Base-by-base conservation (phyloP, 768 basidiomycete genomes). In the Mycena rosella region DNA sequence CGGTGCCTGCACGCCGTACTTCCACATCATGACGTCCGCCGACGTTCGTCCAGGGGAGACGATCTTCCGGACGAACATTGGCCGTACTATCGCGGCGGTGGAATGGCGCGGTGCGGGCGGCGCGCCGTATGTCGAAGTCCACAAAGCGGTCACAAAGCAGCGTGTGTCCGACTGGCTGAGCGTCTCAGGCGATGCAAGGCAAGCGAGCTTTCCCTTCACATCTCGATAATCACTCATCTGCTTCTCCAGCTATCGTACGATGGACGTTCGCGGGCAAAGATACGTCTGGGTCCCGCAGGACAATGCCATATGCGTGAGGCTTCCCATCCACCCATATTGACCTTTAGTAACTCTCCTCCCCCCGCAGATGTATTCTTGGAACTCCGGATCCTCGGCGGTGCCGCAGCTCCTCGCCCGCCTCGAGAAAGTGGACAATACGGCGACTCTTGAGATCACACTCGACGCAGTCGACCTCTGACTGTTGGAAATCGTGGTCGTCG, bases 211-310 rank as follows among this genome's bases (percentile, higher is more conserved):
- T 15, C 29, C 11, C 2, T 22, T 14, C n/a, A 5, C 9, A 24
- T n/a, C 26, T 9, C 18, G 13, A 45, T 29, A 20, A 60, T 26
- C 3, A 24, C 15, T 20, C 13, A 24, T 9, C 3, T 32, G 18
- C 30, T 22, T 3, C 5, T 6, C 1, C 32, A 69, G 68, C 20
- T 61, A 60, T 26, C 60, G 68, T 20, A 36, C 57, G 22, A 70
- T 70, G 68, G 18, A 18, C 8, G 57, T 55, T 0, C 10, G 48
- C 18, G 60, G 60, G 20, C 13, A 56, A 34, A 22, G 20, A 53
- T 70, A 70, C 26, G 42, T 70, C 5, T 70, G 68, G 68, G 58
- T 56, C 5, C 68, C 68, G 29, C 68, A 58, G 44, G 34, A n/a
- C 13, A 7, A 61, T n/a, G 48, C 48, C 5, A 70, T 70, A 42